phyloP scores from a whole-genome alignment of 352 stramenopile genomes.

The Phytophthora sansomeana region DNA sequence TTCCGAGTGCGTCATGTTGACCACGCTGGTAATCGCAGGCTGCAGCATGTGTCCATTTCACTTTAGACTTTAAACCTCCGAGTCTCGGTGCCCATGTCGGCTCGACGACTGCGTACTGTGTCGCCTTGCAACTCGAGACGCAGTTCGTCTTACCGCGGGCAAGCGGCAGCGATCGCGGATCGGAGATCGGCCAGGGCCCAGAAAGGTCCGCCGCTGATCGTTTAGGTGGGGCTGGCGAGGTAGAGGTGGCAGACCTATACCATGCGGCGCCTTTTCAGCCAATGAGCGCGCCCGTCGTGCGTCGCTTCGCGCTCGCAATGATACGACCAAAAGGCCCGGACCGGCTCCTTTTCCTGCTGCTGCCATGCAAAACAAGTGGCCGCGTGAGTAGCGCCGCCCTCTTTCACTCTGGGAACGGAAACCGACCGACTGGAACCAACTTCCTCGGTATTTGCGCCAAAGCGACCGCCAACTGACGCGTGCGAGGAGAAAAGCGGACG shows the following conservation, averaged over 20 bases:
- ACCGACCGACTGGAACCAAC: constrained; percentile 37
- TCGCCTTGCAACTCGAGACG: neutral
- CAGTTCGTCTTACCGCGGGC: constrained; percentile 1
- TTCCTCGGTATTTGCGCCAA: constrained; percentile 45
- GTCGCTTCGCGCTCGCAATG: constrained; percentile 26
- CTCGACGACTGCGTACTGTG: neutral
- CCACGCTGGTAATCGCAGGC: neutral
- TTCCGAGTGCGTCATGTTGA: neutral
- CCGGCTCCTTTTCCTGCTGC: constrained; percentile 29
- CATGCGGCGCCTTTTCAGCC: constrained; percentile 14
- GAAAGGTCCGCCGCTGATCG: constrained; percentile 7
- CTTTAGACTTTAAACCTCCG: too few species aligned
- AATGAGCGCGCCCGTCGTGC: constrained; percentile 9
- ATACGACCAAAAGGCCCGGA: constrained; percentile 16
- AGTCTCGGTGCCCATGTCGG: too few species aligned
- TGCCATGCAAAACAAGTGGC: neutral
- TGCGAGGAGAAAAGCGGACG: constrained; percentile 4
- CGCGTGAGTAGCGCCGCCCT: constrained; percentile 33
- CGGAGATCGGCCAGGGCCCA: neutral
- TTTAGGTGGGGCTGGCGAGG: constrained; percentile 8
- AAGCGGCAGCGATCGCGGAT: neutral
- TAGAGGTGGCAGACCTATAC: constrained; percentile 24
- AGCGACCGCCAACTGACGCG: constrained; percentile 5
- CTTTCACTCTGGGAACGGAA: constrained; percentile 45
- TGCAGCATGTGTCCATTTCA: too few species aligned